phyloP scores from a whole-genome alignment of 2,329 filamentous ascomycete genomes.

The Leptographium wingfieldii region DNA sequence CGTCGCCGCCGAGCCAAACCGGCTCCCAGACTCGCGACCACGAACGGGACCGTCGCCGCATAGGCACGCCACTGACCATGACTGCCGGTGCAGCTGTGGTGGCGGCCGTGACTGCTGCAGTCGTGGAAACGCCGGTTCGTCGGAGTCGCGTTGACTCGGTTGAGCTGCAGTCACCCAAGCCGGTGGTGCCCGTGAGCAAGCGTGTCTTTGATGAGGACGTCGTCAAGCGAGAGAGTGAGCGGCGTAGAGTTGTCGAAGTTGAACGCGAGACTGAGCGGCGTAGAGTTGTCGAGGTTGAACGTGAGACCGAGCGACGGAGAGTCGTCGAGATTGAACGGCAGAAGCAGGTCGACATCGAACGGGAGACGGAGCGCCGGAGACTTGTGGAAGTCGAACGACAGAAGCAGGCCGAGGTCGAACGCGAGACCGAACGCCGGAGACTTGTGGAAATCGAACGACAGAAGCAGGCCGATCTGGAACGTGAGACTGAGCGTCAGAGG shows the following conservation, averaged over 20 bases:
- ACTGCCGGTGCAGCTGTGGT: neutral
- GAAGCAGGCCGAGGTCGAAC: too few species aligned
- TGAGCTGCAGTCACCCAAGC: constrained; percentile 75
- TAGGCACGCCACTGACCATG: neutral
- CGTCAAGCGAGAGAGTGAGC: constrained; percentile 14
- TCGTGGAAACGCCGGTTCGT: neutral
- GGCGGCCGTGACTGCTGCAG: neutral
- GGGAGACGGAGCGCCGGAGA: neutral
- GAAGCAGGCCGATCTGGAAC: neutral
- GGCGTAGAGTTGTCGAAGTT: neutral
- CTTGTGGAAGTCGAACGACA: too few species aligned
- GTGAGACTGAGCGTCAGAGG: neutral
- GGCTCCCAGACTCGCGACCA: constrained; percentile 4
- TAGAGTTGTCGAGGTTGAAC: neutral
- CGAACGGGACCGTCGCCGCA: neutral
- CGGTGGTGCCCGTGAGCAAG: constrained; percentile 58
- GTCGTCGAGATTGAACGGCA: neutral
- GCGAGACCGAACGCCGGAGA: neutral
- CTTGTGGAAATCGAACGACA: neutral
- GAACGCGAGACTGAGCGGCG: neutral
- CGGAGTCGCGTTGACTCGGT: neutral
- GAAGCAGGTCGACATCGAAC: neutral
- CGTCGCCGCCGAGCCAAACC: constrained; percentile 10
- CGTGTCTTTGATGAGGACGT: constrained; percentile 46
- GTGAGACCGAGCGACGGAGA: neutral